These are phyloP conservation scores for Royoungia palumana DNA, from an alignment of 768 basidiomycete species.

Conservation along the genomic window DNA sequence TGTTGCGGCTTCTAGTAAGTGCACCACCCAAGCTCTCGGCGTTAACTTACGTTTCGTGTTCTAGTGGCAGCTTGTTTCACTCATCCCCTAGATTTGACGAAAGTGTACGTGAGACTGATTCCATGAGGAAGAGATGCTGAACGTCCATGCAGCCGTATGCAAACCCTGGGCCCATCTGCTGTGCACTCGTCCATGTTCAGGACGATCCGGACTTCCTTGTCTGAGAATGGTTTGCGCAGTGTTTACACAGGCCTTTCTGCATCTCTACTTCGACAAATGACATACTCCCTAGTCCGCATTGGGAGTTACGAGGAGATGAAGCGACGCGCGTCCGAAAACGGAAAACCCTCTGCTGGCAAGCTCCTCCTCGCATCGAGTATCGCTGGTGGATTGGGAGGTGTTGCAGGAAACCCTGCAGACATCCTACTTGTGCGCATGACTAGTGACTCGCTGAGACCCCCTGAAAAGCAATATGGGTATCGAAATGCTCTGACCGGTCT, in stretches of 20 bases:
- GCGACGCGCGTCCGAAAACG: conserved; percentile 45
- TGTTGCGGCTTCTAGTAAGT: conserved; percentile 61
- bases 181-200: conserved; percentile 62
- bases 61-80: conserved; percentile 79
- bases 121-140: neutral
- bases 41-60: conserved; percentile 7
- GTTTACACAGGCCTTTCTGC: conserved; percentile 81
- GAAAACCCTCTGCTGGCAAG: conserved; percentile 49
- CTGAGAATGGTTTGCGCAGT: conserved; percentile 65
- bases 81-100: conserved; percentile 81
- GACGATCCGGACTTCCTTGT: conserved; percentile 62
- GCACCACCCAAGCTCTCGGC: neutral
- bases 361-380: conserved; percentile 63
- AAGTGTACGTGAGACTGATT: conserved; percentile 54
- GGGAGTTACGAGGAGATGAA: conserved; percentile 83
- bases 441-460: conserved; percentile 73
- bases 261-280: conserved; percentile 85
- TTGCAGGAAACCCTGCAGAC: conserved; percentile 81
- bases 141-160: conserved; percentile 61
- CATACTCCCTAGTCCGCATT: conserved; percentile 82
- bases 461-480: conserved; percentile 74
- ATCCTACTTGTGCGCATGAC: conserved; percentile 84
- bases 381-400: conserved; percentile 78
- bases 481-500: conserved; percentile 75
- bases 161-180: conserved; percentile 56